Evolutionary conservation across 306 rosid genomes (phyloP), one percentile per base, ranked within the genome.

Genomic region (Hylodesmum podocarpum): DNA sequence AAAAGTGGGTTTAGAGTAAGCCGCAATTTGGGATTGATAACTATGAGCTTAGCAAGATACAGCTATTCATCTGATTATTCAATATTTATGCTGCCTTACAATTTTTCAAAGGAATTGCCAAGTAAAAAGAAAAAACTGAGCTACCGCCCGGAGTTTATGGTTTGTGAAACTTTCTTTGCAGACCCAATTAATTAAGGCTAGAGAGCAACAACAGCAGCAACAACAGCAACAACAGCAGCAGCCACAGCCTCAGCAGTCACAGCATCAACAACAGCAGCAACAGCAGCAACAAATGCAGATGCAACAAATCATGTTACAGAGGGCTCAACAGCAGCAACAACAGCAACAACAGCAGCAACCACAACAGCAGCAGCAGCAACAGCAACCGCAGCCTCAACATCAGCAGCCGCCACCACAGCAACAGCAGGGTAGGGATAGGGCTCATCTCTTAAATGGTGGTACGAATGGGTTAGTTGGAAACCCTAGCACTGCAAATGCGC

Each of bases 371-470:
- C 91, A 51, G 28, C 98, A 77, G 40, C 91, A 74, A 3, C 91
- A 84, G n/a, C 88, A 82, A 18, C 75, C 34, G 0, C 96, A 66
- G 27, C 87, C 37, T 6, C 98, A 81, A 46, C 92, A 81, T 10
- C 93, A 85, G 36, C 87, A 81, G 61, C 86, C 69, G 3, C 87
- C 79, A 24, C 84, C 71, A 0, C 93, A 80, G 19, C 89, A 78
- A 28, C 96, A 86, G 29, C 98, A 92, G 87, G 84, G 97, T 77
- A 92, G 97, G 87, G 98, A 95, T 82, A 93, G 97, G 75, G 84
- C 92, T 61, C 99, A 90, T 83, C 90, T 90, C 75, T 57, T 92
- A 64, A 95, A 95, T 85, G 98, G 98, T 40, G 80, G 82, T 70
- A 49, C 97, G 13, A 95, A 95, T 58, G 99, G 99, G 66, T 90